Base-by-base conservation (phyloP, 2,329 filamentous ascomycete genomes). In the Ceratocystis huliohia region DNA sequence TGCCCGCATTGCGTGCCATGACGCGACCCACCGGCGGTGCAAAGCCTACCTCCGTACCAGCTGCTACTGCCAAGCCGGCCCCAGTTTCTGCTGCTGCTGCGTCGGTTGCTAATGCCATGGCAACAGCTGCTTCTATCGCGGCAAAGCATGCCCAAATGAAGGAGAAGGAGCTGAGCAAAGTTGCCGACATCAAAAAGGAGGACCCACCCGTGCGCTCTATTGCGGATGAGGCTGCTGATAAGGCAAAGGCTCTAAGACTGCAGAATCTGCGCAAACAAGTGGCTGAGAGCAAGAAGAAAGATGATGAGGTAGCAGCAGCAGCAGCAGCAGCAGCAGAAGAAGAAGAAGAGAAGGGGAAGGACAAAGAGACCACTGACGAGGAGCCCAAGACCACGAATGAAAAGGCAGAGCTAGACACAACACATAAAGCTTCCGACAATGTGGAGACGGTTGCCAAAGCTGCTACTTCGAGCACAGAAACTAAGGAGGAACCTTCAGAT, bases 221-320 rank as follows among this genome's bases (percentile, higher is more conserved):
- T 63, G 84, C 83, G 53, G 81, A 89, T 71, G 87, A 91, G 73
- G 85, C 82, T 62, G 85, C 84, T 0, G 76, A 81, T 71, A 86
- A 83, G 74, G 84, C 84, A 63, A 86, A 86, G 75, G 79, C 85
- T 70, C 76, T 81, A 70, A 80, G 79, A 66, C 77, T 84, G 69
- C 78, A 82, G 69, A 77, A 74, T 70, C 73, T 84, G 68, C 77
- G 81, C 65, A 79, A 82, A 66, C 84, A 84, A 74, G 81, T 82
- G 4, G 80, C 80, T 63, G 80, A 80, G 70, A 75, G 74, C 22
- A 70, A 71, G 17, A 70, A 70, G 46, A 71, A 65, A 44, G 30
- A 65, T 6, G 69, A 69, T 61, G 59, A 69, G 64, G 68, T 57
- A 37, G 68, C 62, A 48, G 65, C 64, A 50, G 57, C 63, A 0